Evolutionary conservation across 768 basidiomycete genomes (phyloP).

Genomic region (Lactarius psammicola): DNA sequence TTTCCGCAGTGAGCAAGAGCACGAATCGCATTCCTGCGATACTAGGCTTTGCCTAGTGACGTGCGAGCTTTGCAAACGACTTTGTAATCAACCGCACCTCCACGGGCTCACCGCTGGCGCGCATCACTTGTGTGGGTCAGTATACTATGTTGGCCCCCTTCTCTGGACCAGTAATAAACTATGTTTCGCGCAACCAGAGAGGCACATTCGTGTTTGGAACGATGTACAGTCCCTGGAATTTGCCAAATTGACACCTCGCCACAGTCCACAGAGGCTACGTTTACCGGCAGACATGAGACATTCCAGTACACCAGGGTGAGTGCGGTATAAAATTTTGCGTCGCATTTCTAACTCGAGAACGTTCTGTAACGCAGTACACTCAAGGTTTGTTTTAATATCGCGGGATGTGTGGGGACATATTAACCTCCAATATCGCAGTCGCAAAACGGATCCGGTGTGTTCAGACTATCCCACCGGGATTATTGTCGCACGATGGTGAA

Average conservation of each 20-base stretch:
- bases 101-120: constrained; percentile 45
- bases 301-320: constrained; percentile 64
- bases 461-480: constrained; percentile 44
- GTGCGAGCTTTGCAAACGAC: constrained; percentile 55
- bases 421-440: constrained; percentile 35
- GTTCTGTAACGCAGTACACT: constrained; percentile 42
- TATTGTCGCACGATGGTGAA: constrained; percentile 43
- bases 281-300: constrained; percentile 56
- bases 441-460: constrained; percentile 52
- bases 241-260: constrained; percentile 61
- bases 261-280: constrained; percentile 59
- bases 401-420: neutral
- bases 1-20: constrained; percentile 42
- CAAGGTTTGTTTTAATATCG: constrained; percentile 42
- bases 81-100: constrained; percentile 50
- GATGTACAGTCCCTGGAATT: constrained; percentile 47
- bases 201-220: constrained; percentile 45
- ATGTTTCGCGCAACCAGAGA: constrained; percentile 38
- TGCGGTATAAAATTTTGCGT: neutral
- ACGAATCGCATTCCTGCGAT: constrained; percentile 51
- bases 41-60: constrained; percentile 49
- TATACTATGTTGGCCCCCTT: constrained; percentile 9
- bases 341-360: neutral
- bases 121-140: constrained; percentile 58
- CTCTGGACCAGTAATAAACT: neutral